A percentile compares a stretch with the other conserved stretches of the same genome.
Conservation (phyloP, 768 basidiomycete genomes). For the Tubosaeta brunneosetosa region DNA sequence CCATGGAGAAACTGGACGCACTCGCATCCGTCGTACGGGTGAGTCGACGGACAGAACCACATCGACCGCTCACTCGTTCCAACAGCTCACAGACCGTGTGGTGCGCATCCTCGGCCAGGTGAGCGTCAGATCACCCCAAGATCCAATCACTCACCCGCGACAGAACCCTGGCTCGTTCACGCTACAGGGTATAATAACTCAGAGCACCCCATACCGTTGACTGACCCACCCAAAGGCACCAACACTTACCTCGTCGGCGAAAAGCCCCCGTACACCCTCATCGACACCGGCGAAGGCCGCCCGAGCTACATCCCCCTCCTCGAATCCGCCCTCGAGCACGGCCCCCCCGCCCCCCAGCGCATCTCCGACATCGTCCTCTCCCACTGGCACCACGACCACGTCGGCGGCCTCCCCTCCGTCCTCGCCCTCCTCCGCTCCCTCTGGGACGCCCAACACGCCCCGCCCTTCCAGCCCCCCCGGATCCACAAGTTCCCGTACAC, state of each 20-base stretch:
- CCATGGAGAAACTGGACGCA: slow-evolving; percentile 49
- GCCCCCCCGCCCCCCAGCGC: slow-evolving; percentile 31
- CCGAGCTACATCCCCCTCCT: slow-evolving; percentile 65
- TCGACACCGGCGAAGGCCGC: slow-evolving; percentile 80
- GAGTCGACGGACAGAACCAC: slow-evolving; percentile 5
- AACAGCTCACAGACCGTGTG: slow-evolving; percentile 64
- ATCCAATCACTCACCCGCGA: not conserved
- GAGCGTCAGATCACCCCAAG: not conserved
- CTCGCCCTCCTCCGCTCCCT: slow-evolving; percentile 58
- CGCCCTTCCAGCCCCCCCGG: slow-evolving; percentile 57
- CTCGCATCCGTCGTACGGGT: slow-evolving; percentile 55
- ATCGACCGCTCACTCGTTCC: not conserved
- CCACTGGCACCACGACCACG: slow-evolving; percentile 88
- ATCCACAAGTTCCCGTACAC: slow-evolving; percentile 67
- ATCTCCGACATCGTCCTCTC: slow-evolving; percentile 90
- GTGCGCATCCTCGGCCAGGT: slow-evolving; percentile 76
- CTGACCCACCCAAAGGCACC: slow-evolving; percentile 54
- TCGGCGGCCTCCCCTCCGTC: slow-evolving; percentile 69
- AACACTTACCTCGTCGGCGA: slow-evolving; percentile 84
- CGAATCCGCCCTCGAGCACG: slow-evolving; percentile 52
- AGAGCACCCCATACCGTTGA: not conserved
- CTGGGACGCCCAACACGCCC: slow-evolving; percentile 51
- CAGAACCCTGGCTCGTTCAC: slow-evolving; percentile 90
- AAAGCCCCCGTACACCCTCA: slow-evolving; percentile 65
- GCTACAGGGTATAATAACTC: slow-evolving; percentile 56